Evolutionary conservation across 164 flowering plant species (phyloP).

Genomic region (Malania oleifera): DNA sequence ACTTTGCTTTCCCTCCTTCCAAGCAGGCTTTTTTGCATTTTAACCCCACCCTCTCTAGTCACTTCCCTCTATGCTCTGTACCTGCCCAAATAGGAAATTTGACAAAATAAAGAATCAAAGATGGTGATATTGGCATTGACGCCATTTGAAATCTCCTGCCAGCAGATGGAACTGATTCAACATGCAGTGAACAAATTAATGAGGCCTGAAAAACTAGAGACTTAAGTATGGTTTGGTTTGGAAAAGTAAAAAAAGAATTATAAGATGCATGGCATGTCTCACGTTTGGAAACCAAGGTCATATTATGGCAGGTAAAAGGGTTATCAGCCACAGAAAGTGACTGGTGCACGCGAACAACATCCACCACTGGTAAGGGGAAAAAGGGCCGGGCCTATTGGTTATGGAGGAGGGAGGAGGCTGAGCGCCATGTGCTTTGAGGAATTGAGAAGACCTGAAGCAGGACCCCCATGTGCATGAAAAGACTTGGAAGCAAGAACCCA

Average conservation of each 20-base stretch:
- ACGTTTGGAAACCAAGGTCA: not conserved
- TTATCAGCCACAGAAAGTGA: no score
- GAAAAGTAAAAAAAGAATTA: no score
- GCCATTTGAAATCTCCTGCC: not conserved
- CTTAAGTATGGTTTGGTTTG: no score
- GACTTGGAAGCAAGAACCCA: conserved; percentile 9
- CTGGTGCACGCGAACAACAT: no score
- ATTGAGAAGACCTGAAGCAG: conserved; percentile 11
- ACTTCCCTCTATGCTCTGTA: conserved; percentile 10
- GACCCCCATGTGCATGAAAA: conserved; percentile 9
- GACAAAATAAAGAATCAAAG: not conserved
- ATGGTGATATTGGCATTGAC: not conserved
- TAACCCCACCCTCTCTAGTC: conserved; percentile 18
- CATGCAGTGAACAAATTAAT: no score
- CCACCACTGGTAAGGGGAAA: no score
- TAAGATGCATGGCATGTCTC: no score
- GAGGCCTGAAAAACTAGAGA: no score
- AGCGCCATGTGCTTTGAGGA: not conserved
- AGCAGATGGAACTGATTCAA: no score
- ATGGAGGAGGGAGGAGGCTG: no score
- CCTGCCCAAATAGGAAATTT: conserved; percentile 14
- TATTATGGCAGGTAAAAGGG: not conserved
- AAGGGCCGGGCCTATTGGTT: no score
- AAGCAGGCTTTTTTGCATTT: conserved; percentile 11
- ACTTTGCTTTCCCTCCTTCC: conserved; percentile 20